phyloP scores from a whole-genome alignment of 257 asterid species.

The Haberlea rhodopensis region DNA sequence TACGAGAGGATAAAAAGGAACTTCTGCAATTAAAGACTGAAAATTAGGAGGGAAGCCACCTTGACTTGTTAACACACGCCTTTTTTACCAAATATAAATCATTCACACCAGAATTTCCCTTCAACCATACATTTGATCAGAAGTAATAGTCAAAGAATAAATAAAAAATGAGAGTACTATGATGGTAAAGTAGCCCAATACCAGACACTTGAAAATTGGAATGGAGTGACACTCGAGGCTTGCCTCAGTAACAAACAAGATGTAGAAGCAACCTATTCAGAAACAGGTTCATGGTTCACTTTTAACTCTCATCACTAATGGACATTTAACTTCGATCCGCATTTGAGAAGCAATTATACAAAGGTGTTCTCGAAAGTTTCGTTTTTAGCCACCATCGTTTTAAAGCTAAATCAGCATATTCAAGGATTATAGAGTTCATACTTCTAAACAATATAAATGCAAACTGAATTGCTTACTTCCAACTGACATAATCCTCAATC shows the following conservation, averaged over 20 bases:
- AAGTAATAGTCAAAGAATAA: no score
- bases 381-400: neutral
- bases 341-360: neutral
- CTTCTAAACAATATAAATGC: neutral
- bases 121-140: neutral
- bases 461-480: neutral
- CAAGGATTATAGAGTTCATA: neutral
- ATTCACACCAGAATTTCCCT: neutral
- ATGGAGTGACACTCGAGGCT: no score
- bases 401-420: neutral
- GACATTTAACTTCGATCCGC: neutral
- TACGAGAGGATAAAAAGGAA: neutral
- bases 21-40: neutral
- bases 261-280: neutral
- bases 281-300: neutral
- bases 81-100: neutral
- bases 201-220: no score
- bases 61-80: neutral
- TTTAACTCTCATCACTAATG: neutral
- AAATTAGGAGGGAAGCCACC: neutral
- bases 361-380: neutral
- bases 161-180: neutral
- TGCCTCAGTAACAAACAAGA: neutral
- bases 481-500: neutral
- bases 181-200: no score